phyloP scores from a whole-genome alignment of 2,329 filamentous ascomycete species.

The Harringtonia aguacate region DNA sequence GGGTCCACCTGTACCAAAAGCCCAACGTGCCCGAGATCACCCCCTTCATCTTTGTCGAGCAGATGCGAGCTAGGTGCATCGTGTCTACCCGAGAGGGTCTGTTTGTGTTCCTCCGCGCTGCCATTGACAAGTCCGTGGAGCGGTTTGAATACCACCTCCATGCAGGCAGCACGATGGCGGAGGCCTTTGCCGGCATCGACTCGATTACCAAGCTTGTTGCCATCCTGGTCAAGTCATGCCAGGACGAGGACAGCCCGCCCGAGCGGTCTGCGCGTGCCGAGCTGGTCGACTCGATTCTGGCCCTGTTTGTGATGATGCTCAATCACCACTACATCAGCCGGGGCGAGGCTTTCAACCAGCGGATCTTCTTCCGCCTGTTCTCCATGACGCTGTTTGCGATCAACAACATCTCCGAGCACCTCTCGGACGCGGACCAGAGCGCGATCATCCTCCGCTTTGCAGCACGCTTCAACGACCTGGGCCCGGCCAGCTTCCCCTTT shows the following conservation, averaged over 20 bases:
- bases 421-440: conserved; percentile 50
- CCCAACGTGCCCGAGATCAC: conserved; percentile 65
- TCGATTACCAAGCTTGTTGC: conserved; percentile 73
- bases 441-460: conserved; percentile 65
- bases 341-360: conserved; percentile 73
- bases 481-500: conserved; percentile 66
- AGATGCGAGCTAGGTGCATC: conserved; percentile 65
- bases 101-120: conserved; percentile 66
- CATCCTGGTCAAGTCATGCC: conserved; percentile 62
- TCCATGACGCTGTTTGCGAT: conserved; percentile 59
- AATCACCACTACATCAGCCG: conserved; percentile 77
- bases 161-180: conserved; percentile 45
- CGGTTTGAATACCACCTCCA: conserved; percentile 65
- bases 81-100: conserved; percentile 68
- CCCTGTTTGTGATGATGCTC: conserved; percentile 68
- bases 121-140: conserved; percentile 68
- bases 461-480: conserved; percentile 58
- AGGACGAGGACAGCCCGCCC: conserved; percentile 37
- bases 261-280: conserved; percentile 49
- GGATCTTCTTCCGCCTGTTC: conserved; percentile 84
- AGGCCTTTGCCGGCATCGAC: conserved; percentile 57
- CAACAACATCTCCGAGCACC: conserved; percentile 38
- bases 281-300: conserved; percentile 68
- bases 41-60: conserved; percentile 66
- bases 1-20: conserved; percentile 74